Percentiles rank a stretch among this genome's conserved stretches.
Conservation (phyloP, 2,329 filamentous ascomycete genomes). For the Aspergillus ochraceus region DNA sequence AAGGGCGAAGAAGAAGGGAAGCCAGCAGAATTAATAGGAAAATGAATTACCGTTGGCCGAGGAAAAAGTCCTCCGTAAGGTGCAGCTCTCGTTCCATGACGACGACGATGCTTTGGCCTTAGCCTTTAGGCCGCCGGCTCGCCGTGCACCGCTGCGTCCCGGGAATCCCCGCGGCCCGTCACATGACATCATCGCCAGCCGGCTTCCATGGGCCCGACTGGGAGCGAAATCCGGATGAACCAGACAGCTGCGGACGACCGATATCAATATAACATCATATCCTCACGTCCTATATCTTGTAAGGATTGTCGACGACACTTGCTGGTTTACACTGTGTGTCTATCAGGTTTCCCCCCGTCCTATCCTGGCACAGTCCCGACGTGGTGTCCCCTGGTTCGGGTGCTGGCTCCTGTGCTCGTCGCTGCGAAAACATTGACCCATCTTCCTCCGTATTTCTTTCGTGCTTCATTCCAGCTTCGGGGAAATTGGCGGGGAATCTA, state of each 20-base stretch:
- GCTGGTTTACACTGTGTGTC: not conserved
- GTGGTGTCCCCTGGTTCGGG: conserved; percentile 2
- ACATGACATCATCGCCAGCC: conserved; percentile 24
- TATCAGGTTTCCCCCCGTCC: not conserved
- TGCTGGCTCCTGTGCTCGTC: not conserved
- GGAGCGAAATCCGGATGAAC: not conserved
- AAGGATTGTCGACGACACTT: not conserved
- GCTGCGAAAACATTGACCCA: conserved; percentile 17
- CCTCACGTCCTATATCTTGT: not conserved
- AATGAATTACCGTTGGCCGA: not conserved
- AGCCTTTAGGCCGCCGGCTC: conserved; percentile 18
- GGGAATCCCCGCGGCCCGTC: conserved; percentile 25
- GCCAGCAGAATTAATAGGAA: conserved; percentile 1
- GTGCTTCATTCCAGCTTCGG: conserved; percentile 22
- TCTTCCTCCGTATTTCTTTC: conserved; percentile 28
- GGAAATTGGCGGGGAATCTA: conserved; percentile 17
- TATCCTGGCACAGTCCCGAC: not conserved
- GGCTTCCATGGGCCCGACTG: conserved; percentile 1
- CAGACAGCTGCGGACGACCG: not conserved
- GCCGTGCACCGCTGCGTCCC: conserved; percentile 9
- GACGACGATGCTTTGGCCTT: conserved; percentile 12
- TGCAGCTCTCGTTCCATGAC: not conserved
- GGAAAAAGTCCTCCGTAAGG: not conserved
- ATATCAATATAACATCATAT: not conserved
- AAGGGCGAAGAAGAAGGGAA: not conserved